A percentile compares a stretch with the other conserved stretches of the same genome.
phyloP scores from a whole-genome alignment of 352 stramenopile species.

The Phytopythium vexans region DNA sequence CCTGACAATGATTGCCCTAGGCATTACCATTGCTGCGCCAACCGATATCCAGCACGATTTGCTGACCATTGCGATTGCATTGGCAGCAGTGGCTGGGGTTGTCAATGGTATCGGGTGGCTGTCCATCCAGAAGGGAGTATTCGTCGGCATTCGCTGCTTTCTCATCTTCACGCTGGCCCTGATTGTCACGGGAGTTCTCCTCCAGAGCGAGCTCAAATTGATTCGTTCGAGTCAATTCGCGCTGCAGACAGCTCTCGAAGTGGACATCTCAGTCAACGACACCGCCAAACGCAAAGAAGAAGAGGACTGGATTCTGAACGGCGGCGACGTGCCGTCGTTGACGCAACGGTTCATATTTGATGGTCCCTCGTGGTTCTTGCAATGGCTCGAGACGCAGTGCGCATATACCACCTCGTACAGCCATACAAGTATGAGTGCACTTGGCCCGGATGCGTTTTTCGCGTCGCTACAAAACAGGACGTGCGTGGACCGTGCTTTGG shows the following conservation, averaged over 20 bases:
- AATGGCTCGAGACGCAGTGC: slow-evolving; percentile 33
- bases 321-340: slow-evolving; percentile 29
- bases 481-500: slow-evolving; percentile 8
- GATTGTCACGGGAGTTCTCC: slow-evolving; percentile 6
- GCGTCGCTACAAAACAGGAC: slow-evolving; percentile 14
- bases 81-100: slow-evolving; percentile 3
- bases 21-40: slow-evolving; percentile 2
- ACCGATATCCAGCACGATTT: slow-evolving; percentile 6
- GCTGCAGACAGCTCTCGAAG: slow-evolving; percentile 10
- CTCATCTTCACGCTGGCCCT: slow-evolving; percentile 11
- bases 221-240: slow-evolving; percentile 28
- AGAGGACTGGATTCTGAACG: slow-evolving; percentile 34
- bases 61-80: slow-evolving; percentile 1
- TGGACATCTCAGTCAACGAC: not conserved
- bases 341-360: slow-evolving; percentile 52
- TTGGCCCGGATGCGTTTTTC: slow-evolving; percentile 26
- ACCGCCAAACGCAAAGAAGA: slow-evolving; percentile 16
- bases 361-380: slow-evolving; percentile 37
- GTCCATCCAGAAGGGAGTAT: slow-evolving; percentile 12
- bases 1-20: slow-evolving; percentile 6
- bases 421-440: not conserved
- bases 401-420: not conserved
- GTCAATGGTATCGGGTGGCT: slow-evolving; percentile 22
- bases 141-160: slow-evolving; percentile 12
- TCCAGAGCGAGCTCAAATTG: slow-evolving; percentile 27